phyloP scores from a whole-genome alignment of 1,139 yeast species.

The Trichomonascaceae sp. region DNA sequence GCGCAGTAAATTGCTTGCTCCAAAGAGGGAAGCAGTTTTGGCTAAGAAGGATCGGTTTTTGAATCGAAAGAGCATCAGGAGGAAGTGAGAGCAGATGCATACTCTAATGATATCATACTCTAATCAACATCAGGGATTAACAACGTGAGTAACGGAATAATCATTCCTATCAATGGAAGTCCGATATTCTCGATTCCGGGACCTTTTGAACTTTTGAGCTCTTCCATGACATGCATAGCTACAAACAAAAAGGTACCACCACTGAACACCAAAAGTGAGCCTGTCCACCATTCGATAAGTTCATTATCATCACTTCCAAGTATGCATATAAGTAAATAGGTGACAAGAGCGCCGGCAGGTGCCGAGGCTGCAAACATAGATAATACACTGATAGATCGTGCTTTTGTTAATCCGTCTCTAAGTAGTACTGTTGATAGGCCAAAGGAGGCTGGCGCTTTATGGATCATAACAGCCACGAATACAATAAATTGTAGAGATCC shows the following conservation, averaged over 20 bases:
- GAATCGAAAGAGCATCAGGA: conserved; percentile 8
- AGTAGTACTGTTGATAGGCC: conserved; percentile 56
- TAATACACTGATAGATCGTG: conserved; percentile 39
- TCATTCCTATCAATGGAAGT: conserved; percentile 30
- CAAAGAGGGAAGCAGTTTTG: conserved; percentile 9
- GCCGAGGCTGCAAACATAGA: conserved; percentile 46
- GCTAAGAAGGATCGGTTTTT: conserved; percentile 11
- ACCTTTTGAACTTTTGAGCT: conserved; percentile 20
- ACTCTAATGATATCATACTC: background rate
- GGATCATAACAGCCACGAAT: conserved; percentile 57
- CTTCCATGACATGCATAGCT: conserved; percentile 56
- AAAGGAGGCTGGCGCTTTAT: conserved; percentile 72
- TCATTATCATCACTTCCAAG: conserved; percentile 26
- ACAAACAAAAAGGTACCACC: conserved; percentile 73
- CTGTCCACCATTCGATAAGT: conserved; percentile 41
- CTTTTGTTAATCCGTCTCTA: conserved; percentile 29
- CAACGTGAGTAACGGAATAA: conserved; percentile 30
- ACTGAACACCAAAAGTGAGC: conserved; percentile 49
- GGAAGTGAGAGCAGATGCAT: conserved; percentile 7
- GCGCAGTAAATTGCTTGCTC: conserved; percentile 11
- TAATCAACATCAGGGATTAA: conserved; percentile 27
- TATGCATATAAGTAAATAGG: conserved; percentile 38
- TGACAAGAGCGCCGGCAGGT: conserved; percentile 46
- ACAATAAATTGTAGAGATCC: conserved; percentile 46
- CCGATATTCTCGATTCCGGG: conserved; percentile 15